Percentiles rank a stretch among this genome's conserved stretches.
Conservation (phyloP, 2,329 filamentous ascomycete genomes). For the Trichoderma hamatum region DNA sequence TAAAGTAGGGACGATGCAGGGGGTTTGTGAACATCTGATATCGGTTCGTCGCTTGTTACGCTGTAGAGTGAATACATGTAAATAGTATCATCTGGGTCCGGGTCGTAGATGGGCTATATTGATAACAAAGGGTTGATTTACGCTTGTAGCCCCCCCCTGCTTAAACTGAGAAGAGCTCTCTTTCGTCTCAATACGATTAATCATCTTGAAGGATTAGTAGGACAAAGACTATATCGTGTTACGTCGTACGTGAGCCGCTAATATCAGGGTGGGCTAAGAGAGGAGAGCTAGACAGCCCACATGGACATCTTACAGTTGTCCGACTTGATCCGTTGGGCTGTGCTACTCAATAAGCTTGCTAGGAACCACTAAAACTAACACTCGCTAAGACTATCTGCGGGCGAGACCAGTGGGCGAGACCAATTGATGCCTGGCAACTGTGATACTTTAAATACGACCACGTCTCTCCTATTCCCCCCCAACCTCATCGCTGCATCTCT, state of each 20-base stretch:
- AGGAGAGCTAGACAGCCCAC: neutral
- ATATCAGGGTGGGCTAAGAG: neutral
- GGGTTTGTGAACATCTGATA: neutral
- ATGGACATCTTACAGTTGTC: neutral
- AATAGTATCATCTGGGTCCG: neutral
- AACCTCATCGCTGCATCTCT: neutral
- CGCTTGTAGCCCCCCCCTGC: neutral
- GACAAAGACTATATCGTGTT: neutral
- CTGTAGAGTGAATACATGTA: neutral
- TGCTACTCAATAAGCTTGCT: neutral
- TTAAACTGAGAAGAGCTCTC: neutral
- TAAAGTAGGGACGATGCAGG: too few species aligned
- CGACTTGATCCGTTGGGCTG: neutral
- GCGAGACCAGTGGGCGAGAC: too few species aligned
- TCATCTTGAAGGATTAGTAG: neutral
- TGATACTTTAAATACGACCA: constrained; percentile 7
- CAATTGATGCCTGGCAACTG: too few species aligned
- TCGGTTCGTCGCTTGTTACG: neutral
- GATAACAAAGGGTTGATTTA: neutral
- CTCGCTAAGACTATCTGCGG: too few species aligned
- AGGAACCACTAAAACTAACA: neutral
- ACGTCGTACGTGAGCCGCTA: constrained; percentile 19
- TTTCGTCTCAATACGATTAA: neutral
- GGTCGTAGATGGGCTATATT: neutral
- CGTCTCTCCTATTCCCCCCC: neutral